Evolutionary conservation across 371 early-diverging fungal genomes (phyloP), one percentile per base, ranked within the genome.

Genomic region (Apophysomyces sp.): DNA sequence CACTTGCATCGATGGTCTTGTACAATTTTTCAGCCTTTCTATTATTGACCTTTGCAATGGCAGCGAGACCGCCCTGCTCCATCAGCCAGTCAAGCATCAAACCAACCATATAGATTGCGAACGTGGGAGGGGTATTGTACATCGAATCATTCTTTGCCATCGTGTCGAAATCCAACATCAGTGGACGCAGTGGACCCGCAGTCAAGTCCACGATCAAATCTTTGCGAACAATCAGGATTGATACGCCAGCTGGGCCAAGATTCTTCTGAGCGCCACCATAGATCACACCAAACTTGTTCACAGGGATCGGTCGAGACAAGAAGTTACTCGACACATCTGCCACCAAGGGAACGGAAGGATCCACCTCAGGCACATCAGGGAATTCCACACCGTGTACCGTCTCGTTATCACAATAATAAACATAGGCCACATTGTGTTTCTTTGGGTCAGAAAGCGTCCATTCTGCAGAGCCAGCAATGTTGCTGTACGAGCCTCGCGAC

Each of bases 261-360:
- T 98, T 98, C 83, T 98, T 98, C 78, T 98, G 98, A 8, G 96
- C 99, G 9, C 98, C 98, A 13, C 93, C 97, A 74, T 93, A 93
- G 57, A 98, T 92, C 39, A 94, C 69, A 18, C 89, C 97, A 72
- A 86, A 96, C 60, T 89, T 85, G 52, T 82, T 70, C 18, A 98
- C 87, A 67, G 96, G 93, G 29, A 97, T 71, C 3, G 87, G 87
- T 32, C 93, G 86, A 12, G 96, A 92, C 52, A 97, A 80, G 68
- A 95, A 91, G 75, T 95, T 97, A 67, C 95, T 94, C 51, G 92
- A 92, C 89, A 98, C 95, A 77, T 98, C 98, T 62, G 95, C 93
- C 30, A 98, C 93, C 12, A 98, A 53, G 4, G 95, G 95, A 0
- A 95, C 93, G 1, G 71, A 60, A 0, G 86, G 65, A 63, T 89